Evolutionary conservation across 129 eudicot genomes (phyloP).

Genomic region (Silybum marianum): DNA sequence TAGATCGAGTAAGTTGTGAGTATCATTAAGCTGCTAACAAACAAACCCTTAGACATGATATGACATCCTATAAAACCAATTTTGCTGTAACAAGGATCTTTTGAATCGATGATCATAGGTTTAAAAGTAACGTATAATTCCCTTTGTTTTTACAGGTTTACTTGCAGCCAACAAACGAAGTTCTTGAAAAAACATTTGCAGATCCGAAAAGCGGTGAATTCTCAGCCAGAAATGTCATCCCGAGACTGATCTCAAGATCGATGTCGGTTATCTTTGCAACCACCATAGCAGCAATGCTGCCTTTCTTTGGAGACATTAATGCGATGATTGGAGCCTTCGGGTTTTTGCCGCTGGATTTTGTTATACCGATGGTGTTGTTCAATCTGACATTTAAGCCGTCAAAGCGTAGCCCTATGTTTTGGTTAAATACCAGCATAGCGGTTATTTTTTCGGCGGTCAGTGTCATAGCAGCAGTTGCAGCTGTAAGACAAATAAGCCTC

Average conservation of each 20-base stretch:
- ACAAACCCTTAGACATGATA: neutral
- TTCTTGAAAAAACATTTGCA: conserved; percentile 62
- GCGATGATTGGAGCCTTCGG: conserved; percentile 85
- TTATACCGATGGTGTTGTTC: conserved; percentile 73
- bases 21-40: no score
- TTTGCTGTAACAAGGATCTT: neutral
- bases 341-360: conserved; percentile 85
- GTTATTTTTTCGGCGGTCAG: conserved; percentile 53
- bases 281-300: conserved; percentile 79
- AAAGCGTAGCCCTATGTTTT: conserved; percentile 45
- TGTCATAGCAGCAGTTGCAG: conserved; percentile 75
- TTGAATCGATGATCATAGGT: neutral
- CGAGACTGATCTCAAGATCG: conserved; percentile 75
- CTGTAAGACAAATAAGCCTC: conserved; percentile 82
- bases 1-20: no score
- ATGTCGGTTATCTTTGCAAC: conserved; percentile 61
- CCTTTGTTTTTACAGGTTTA: conserved; percentile 48
- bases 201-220: conserved; percentile 70
- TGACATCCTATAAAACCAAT: neutral
- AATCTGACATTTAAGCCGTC: conserved; percentile 84
- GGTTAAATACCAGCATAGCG: conserved; percentile 70
- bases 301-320: conserved; percentile 88
- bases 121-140: neutral
- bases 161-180: conserved; percentile 93
- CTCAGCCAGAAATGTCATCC: conserved; percentile 65